These are phyloP conservation scores for Plasmodium inui DNA, from an alignment of 169 alveolate species.

Conservation along the genomic window DNA sequence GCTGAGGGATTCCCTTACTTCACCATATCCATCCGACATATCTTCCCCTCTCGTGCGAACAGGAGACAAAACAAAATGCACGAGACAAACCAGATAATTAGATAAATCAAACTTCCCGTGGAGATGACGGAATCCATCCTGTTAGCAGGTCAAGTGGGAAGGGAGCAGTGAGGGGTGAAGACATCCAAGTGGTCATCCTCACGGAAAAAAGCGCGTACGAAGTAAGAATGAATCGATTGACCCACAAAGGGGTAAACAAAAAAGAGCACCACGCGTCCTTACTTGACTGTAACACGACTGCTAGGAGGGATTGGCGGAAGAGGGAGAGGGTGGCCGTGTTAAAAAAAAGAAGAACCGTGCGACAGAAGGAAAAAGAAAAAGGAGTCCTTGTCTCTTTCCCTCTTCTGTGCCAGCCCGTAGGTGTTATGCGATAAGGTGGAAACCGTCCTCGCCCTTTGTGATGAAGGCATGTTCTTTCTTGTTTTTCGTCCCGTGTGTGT, in stretches of 20 bases:
- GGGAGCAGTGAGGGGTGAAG: background rate
- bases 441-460: background rate
- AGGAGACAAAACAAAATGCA: conserved; percentile 55
- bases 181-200: background rate
- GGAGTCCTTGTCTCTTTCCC: background rate
- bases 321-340: background rate
- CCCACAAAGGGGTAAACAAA: background rate
- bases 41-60: conserved; percentile 69
- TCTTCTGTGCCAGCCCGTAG: background rate
- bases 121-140: conserved; percentile 34
- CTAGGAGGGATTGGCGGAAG: background rate
- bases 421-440: background rate
- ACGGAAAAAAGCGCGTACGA: background rate
- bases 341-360: background rate
- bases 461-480: background rate
- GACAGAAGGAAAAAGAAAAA: background rate
- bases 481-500: background rate
- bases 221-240: background rate
- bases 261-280: background rate
- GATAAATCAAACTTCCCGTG: conserved; percentile 30
- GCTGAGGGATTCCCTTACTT: conserved; percentile 6
- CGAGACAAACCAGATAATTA: conserved; percentile 60
- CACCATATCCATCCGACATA: conserved; percentile 19
- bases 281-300: background rate
- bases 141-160: background rate